Base-by-base conservation (phyloP, 306 rosid genomes). In the Hippophae rhamnoides region DNA sequence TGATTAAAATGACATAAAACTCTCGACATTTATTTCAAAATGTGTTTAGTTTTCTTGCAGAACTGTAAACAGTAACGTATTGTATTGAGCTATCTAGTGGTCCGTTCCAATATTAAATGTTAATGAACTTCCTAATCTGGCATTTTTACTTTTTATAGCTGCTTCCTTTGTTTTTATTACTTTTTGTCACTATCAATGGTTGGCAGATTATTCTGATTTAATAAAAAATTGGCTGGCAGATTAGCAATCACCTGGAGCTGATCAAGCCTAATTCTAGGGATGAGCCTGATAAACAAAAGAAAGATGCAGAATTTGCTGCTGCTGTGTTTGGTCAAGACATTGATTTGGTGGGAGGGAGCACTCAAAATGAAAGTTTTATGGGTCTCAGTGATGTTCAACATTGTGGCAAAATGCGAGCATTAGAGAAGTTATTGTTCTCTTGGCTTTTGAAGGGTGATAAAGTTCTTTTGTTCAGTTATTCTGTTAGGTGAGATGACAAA, bases 351-450 rank as follows among this genome's bases (percentile, higher is more conserved):
- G 97, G 97, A 57, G 97, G 97, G 69, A 85, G 66, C 65, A 64
- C 64, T 43, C 96, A 87, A 56, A 72, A 61, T 61, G 89, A 90
- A 76, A 90, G 82, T 71, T 90, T 90, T 79, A 81, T 85, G 92
- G 85, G 90, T 75, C 83, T 90, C 59, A 90, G 97, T 62, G 92
- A 90, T 72, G 96, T 84, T 58, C 74, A 72, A 70, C 77, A 90
- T 74, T 87, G 97, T 69, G 97, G 97, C 8, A 87, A 90, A 87
- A 87, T 90, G 97, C 69, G 95, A 64, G 95, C 87, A 14, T 76
- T 90, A 66, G 97, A 87, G 64, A 87, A 85, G 53, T 74, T 90
- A 51, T 57, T 90, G 69, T 71, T 49, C 56, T 79, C 97, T 31
- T 90, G 97, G 97, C 63, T 77, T 69, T 72, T 79, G 51, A 77